Base-by-base conservation (phyloP, 2,329 filamentous ascomycete species). In the Monilinia vaccinii-corymbosi region DNA sequence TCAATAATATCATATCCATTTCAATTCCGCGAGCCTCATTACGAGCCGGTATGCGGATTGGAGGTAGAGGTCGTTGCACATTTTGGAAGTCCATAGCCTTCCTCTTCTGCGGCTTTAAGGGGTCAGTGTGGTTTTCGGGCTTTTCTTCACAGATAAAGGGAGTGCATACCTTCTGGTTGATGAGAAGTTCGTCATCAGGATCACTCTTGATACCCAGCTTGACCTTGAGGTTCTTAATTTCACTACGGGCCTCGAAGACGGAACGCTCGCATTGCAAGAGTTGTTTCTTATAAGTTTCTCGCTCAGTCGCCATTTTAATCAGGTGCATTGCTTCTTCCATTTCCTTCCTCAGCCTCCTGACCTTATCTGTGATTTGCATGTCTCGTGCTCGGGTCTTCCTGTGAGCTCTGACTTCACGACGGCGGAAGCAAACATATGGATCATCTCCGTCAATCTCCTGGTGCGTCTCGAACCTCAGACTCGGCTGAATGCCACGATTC, bases 381-480 rank as follows among this genome's bases (percentile, higher is more conserved):
- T 99, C 94, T 70, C 94, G 86, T 67, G 90, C 91, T 71, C 94
- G 84, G 42, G 94, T 99, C 77, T 97, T 99, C 68, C 94, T 88
- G 53, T 91, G 93, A 73, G 96, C 91, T 61, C 94, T 87, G 50
- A 96, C 89, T 75, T 99, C 94, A 65, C 94, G 89, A 68, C 94
- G 86, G 72, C 94, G 85, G 82, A 99, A 99, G 76, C 94, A 99
- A 70, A 99, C 92, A 76, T 96, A 99, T 52, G 94, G 94, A 75
- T 99, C 94, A 69, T 89, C 85, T 72, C 99, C 94, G 73, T 99
- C 94, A 63, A 87, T 95, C 66, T 97, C 93, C 71, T 91, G 88
- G 64, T 94, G 91, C 50, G 87, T 95, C 77, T 99, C 94, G 66
- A 96, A 94, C 77, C 97, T 97, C 72, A 97, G 83, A 25, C 78